Evolutionary conservation across 2,329 filamentous ascomycete genomes (phyloP).

Genomic region (Juglanconis sp.): DNA sequence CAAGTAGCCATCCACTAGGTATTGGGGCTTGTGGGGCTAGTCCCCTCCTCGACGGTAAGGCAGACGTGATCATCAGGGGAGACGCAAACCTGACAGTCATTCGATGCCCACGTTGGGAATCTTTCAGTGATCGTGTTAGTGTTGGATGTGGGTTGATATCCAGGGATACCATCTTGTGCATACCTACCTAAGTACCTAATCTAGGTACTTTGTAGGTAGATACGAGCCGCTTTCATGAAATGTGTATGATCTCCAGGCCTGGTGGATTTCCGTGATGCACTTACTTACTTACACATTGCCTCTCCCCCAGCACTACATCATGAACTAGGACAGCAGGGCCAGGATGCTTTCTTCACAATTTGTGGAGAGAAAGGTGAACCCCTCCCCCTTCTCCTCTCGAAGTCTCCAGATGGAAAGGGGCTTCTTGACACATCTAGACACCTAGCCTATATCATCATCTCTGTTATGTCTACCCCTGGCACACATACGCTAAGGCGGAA

Average conservation of each 20-base stretch:
- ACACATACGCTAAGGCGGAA: too few relatives aligned
- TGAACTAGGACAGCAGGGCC: not conserved
- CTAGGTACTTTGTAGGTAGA: too few relatives aligned
- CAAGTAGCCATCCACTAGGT: too few relatives aligned
- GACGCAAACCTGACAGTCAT: too few relatives aligned
- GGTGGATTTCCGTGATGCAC: not conserved
- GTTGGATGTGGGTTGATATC: too few relatives aligned
- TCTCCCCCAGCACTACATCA: not conserved
- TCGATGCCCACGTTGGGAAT: too few relatives aligned
- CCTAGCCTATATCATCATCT: not conserved
- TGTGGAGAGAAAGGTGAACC: not conserved
- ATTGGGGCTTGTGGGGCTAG: too few relatives aligned
- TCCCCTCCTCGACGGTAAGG: too few relatives aligned
- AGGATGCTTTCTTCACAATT: not conserved
- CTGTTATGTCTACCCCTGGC: not conserved
- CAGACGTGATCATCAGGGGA: too few relatives aligned
- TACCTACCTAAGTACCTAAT: not conserved
- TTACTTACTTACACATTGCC: not conserved
- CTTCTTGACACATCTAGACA: not conserved
- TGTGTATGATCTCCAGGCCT: not conserved
- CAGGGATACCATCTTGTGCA: too few relatives aligned
- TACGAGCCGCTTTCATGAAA: too few relatives aligned
- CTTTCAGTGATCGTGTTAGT: too few relatives aligned
- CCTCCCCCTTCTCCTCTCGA: not conserved
- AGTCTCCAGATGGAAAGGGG: not conserved